A percentile compares a stretch with the other conserved stretches of the same genome.
These are phyloP conservation scores for Chaetomiaceae sp. DNA, from an alignment of 2,329 filamentous ascomycete genomes.

Conservation along the genomic window DNA sequence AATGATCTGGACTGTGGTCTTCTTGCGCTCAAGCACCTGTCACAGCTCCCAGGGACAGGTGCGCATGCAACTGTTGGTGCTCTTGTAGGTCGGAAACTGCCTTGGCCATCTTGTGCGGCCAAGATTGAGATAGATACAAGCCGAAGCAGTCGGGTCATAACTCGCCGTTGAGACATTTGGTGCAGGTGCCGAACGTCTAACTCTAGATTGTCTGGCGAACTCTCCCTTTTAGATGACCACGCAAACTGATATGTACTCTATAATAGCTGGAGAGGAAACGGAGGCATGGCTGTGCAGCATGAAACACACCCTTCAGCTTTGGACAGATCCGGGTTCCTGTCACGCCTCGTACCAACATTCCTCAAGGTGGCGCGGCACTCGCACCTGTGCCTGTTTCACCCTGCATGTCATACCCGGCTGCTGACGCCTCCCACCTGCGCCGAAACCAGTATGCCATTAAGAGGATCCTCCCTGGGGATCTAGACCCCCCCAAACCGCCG, in stretches of 20 bases:
- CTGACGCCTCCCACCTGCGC: neutral
- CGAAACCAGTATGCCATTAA: neutral
- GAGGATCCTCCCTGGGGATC: neutral
- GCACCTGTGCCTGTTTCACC: slow-evolving; percentile 9
- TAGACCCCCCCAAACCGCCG: neutral
- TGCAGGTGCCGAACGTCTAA: too few species aligned
- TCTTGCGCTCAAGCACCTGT: too few species aligned
- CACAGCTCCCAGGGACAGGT: neutral
- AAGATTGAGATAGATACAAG: too few species aligned
- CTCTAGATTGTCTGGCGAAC: too few species aligned
- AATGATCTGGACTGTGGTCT: too few species aligned
- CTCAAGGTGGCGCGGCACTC: slow-evolving; percentile 2
- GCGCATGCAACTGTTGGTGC: neutral
- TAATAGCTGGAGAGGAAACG: too few species aligned
- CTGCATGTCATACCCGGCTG: neutral
- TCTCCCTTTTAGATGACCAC: neutral
- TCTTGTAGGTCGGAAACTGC: neutral
- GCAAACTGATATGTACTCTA: too few species aligned
- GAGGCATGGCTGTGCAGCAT: neutral
- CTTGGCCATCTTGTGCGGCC: neutral
- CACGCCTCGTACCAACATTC: too few species aligned
- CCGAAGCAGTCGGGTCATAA: neutral
- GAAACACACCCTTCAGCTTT: neutral
- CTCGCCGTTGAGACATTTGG: neutral
- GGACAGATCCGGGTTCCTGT: neutral